Evolutionary conservation across 2,329 filamentous ascomycete genomes (phyloP).

Genomic region (Cephalotrichum gorgonifer): DNA sequence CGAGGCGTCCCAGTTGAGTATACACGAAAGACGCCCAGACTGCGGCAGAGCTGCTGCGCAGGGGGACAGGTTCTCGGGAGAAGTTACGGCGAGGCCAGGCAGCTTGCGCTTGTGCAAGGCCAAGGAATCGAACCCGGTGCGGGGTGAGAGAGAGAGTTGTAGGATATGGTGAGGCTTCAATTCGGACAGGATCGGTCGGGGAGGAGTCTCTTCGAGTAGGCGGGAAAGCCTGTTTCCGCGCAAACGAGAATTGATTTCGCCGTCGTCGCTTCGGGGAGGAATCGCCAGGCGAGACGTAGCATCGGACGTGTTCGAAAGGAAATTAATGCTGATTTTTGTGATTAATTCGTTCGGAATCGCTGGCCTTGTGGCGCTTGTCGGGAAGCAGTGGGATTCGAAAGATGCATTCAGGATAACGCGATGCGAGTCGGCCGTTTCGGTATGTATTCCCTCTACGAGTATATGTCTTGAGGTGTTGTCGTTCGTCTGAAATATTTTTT

Average conservation of each 20-base stretch:
- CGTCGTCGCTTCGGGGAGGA: neutral
- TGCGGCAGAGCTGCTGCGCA: too few species aligned
- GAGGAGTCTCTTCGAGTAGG: neutral
- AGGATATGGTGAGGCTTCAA: neutral
- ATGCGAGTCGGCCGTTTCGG: neutral
- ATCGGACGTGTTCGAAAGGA: neutral
- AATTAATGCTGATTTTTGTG: neutral
- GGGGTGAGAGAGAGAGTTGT: neutral
- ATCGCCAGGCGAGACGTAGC: neutral
- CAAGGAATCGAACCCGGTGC: neutral
- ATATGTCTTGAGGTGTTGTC: neutral
- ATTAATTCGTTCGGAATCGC: neutral
- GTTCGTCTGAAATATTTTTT: slow-evolving; percentile 1
- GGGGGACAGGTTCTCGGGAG: neutral
- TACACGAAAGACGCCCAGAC: neutral
- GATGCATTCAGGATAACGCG: neutral
- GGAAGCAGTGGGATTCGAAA: neutral
- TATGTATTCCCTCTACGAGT: neutral
- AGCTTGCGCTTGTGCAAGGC: neutral
- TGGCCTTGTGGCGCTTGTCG: neutral
- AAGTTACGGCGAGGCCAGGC: neutral
- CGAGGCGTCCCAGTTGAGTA: neutral
- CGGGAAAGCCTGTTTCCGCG: neutral
- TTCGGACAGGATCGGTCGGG: neutral
- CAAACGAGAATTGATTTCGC: neutral